phyloP scores from a whole-genome alignment of 306 rosid genomes.

The Glycyrrhiza uralensis region DNA sequence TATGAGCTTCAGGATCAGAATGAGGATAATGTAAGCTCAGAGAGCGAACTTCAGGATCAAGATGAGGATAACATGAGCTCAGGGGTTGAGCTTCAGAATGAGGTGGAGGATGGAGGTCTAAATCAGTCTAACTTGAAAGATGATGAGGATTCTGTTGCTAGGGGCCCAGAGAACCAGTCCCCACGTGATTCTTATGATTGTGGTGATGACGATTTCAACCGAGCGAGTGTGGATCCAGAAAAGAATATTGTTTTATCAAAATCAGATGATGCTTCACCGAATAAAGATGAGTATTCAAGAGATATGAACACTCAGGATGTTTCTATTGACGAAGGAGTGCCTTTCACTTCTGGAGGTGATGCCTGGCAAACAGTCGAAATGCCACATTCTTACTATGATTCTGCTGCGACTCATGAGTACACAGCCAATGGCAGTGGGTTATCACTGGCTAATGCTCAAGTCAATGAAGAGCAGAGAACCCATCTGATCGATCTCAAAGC shows the following conservation, averaged over 20 bases:
- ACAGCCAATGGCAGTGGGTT: constrained; percentile 44
- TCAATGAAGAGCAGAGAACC: constrained; percentile 37
- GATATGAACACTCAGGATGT: constrained; percentile 37
- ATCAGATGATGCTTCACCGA: background rate
- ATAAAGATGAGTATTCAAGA: constrained; percentile 39
- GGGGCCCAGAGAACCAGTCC: constrained; percentile 30
- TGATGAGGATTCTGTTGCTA: constrained; percentile 18
- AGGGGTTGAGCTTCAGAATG: constrained; percentile 39
- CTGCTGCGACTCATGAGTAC: constrained; percentile 52
- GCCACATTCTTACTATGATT: constrained; percentile 66
- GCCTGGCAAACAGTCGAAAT: constrained; percentile 61
- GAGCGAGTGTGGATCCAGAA: constrained; percentile 36
- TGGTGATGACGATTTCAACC: constrained; percentile 31
- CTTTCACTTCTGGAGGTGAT: constrained; percentile 47
- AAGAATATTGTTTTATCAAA: constrained; percentile 23
- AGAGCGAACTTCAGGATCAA: constrained; percentile 34
- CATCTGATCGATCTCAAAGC: constrained; percentile 56
- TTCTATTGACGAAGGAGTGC: constrained; percentile 40
- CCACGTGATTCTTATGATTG: constrained; percentile 31
- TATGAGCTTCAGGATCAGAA: constrained; percentile 35
- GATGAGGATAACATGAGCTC: constrained; percentile 47
- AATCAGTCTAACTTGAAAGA: constrained; percentile 22
- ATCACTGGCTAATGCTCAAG: constrained; percentile 50
- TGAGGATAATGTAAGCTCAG: constrained; percentile 33
- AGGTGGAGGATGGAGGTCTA: constrained; percentile 32